Base-by-base conservation (phyloP, 2,329 filamentous ascomycete genomes). In the Biscogniauxia marginata region DNA sequence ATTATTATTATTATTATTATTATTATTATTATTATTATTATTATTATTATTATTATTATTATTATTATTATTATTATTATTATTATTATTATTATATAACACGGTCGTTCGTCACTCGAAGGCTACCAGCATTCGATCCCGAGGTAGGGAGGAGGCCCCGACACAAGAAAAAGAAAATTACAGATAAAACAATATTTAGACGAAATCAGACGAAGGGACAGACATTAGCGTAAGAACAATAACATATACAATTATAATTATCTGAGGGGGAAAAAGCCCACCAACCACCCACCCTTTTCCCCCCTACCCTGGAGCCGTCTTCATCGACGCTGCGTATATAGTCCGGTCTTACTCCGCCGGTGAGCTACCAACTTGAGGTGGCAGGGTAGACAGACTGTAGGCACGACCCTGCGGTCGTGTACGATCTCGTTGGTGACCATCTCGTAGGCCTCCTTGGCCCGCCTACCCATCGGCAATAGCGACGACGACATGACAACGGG, bases 401-500 rank as follows among this genome's bases (percentile, higher is more conserved):
- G 30, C 11, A 39, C 13, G 30, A 39, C 30, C 13, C 30, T 11
- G 13, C 30, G 9, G 9, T 39, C 30, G 9, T 9, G 46, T 9
- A 24, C 24, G 4, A 23, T 49, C 46, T 49, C 16, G 21, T 18
- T 51, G 20, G 30, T 20, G 6, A 39, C 13, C 30, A 39, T 39
- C 5, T 50, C 23, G 11, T 58, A 44, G 3, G 46, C 49, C 19
- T 52, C 49, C 9, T 46, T 22, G n/a, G 47, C 44, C 11, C 53
- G 46, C 19, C 22, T 39, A 5, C 52, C 51, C 8, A 55, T 44
- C 8, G 61, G 58, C 7, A 56, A 47, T 16, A 39, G 30, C 30
- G 30, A 39, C 3, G 30, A 39, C 30, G 30, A 39, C 9, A 39
- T 11, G 25, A 30, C 30, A 16, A 39, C 13, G 30, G 30, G 30